Evolutionary conservation across 2,329 filamentous ascomycete genomes (phyloP).

Genomic region (Aspergillus thermomutatus): DNA sequence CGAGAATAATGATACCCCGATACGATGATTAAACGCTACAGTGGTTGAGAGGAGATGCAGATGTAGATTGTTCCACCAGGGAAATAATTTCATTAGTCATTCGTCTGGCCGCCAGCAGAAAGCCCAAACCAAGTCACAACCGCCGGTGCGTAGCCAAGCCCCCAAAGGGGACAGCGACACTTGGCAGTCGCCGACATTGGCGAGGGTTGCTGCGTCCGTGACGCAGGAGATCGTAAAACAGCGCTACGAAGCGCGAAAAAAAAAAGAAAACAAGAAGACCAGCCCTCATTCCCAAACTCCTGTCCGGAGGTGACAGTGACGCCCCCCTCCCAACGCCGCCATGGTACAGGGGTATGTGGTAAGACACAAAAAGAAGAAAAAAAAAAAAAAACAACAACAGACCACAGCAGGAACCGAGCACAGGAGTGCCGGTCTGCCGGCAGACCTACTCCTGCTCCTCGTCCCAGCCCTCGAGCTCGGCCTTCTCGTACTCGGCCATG

Average conservation of each 20-base stretch:
- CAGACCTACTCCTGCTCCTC: conserved; percentile 64
- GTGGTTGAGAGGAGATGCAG: neutral
- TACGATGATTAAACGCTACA: conserved; percentile 4
- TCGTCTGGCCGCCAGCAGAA: neutral
- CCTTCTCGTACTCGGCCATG: conserved; percentile 71
- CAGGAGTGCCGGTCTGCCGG: conserved; percentile 1
- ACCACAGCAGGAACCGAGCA: conserved; percentile 5
- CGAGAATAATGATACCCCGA: conserved; percentile 9
- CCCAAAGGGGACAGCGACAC: neutral
- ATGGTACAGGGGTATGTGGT: conserved; percentile 1
- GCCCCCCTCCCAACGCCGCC: neutral
- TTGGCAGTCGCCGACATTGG: neutral
- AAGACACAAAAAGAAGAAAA: neutral
- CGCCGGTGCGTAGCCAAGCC: neutral
- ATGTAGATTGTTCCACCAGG: neutral
- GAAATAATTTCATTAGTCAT: neutral
- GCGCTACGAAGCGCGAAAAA: neutral
- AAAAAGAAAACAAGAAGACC: neutral
- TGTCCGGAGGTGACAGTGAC: neutral
- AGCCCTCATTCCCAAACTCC: neutral
- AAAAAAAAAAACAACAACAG: conserved; percentile 1
- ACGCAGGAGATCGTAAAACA: neutral
- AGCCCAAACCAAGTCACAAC: neutral
- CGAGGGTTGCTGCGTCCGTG: neutral
- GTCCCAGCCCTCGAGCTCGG: conserved; percentile 77